Percentiles rank a stretch among this genome's conserved stretches.
Evolutionary conservation across 116 monocot species (phyloP).

Genomic region (Trichopus zeylanicus): DNA sequence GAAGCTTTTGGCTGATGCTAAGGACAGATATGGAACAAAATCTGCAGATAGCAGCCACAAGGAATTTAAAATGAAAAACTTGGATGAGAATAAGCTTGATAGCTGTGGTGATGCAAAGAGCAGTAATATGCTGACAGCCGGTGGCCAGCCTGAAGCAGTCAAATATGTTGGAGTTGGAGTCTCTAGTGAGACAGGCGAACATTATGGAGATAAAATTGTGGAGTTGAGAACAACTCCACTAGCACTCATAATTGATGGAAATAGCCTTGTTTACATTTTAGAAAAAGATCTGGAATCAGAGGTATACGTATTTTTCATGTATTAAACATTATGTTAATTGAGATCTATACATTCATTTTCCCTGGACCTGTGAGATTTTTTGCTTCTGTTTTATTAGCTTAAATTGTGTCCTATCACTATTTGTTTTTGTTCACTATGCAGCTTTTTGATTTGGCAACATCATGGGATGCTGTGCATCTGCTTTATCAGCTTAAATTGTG

Average conservation of each 20-base stretch:
- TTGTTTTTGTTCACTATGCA: not conserved
- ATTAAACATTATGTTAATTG: too few species aligned
- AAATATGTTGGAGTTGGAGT: constrained; percentile 8
- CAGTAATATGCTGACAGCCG: constrained; percentile 1
- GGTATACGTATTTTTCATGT: constrained; percentile 27
- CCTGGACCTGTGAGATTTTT: constrained; percentile 1
- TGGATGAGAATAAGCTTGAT: constrained; percentile 8
- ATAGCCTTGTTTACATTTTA: constrained; percentile 93
- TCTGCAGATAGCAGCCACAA: constrained; percentile 14
- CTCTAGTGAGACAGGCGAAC: constrained; percentile 9
- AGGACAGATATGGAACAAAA: constrained; percentile 53
- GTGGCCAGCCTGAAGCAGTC: constrained; percentile 6
- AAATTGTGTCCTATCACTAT: not conserved
- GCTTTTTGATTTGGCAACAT: not conserved
- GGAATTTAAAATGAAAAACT: constrained; percentile 15
- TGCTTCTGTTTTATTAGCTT: too few species aligned
- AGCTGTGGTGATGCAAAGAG: constrained; percentile 3
- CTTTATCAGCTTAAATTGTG: not conserved
- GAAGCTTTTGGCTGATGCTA: constrained; percentile 69
- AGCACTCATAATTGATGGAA: constrained; percentile 97
- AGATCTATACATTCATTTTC: too few species aligned
- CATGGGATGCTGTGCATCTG: not conserved
- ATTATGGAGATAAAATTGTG: constrained; percentile 15
- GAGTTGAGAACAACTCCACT: constrained; percentile 23
- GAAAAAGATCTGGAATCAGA: constrained; percentile 81